Evolutionary conservation across 2,329 filamentous ascomycete species (phyloP), one percentile per base, ranked within the genome.

Genomic region (Ascocoryne sarcoides): DNA sequence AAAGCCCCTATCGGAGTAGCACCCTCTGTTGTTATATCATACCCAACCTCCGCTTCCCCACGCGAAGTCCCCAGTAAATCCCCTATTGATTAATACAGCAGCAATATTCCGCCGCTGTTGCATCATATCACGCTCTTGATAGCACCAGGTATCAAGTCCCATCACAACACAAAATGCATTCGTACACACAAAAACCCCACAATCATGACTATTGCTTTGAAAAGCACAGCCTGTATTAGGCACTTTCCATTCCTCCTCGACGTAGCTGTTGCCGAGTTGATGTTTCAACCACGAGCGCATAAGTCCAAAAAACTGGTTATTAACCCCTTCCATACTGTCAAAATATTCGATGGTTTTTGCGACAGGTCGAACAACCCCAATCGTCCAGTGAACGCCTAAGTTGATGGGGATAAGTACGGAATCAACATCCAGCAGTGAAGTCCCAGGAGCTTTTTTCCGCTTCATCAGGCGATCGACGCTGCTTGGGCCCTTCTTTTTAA

Each of bases 171-270:
- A 83, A 35, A 86, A 71, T 12, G 75, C 79, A 54, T 89, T 90
- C 14, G 83, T 75, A 49, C 85, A 76, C 10, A 80, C 75, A 57
- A 86, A 85, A 3, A 87, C 75, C n/a, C 84, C 84, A 50, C 84
- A 89, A 57, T 89, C 84, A 54, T 73, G 76, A 1, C 71, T 71
- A 54, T 89, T 89, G 18, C 63, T 67, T 58, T 89, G 84, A 2
- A 48, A 52, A 0, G 75, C 70, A 26, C 73, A 74, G 12, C 61
- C 59, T 32, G 70, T 66, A n/a, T 62, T 57, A 5, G 72, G 62
- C 1, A 67, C 63, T 17, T 59, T 65, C 84, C 84, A 89, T 30
- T 84, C 78, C 2, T 63, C 61, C 10, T 65, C 63, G 2, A 68
- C 55, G 52, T 73, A 87, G 4, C 62, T 60, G 3, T 71, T 61